These are phyloP conservation scores for Nasturtium officinale DNA, from an alignment of 345 rosid species.

Conservation along the genomic window DNA sequence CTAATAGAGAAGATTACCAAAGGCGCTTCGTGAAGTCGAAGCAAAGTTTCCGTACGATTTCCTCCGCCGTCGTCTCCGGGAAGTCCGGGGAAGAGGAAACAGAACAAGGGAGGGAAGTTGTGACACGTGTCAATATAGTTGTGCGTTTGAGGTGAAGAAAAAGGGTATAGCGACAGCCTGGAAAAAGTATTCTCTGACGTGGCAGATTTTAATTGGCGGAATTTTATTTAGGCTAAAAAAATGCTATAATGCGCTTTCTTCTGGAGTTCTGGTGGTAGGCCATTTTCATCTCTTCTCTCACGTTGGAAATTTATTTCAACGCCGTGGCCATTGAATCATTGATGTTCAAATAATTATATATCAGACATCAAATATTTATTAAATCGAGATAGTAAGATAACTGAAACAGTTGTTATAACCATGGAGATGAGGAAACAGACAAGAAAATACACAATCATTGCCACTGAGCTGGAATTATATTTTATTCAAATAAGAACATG, in stretches of 20 bases:
- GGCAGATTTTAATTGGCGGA: not conserved
- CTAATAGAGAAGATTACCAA: not conserved
- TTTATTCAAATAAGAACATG: not conserved
- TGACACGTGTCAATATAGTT: slow-evolving; percentile 48
- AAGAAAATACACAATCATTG: slow-evolving; percentile 25
- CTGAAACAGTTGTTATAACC: not conserved
- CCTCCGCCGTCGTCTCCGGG: slow-evolving; percentile 46
- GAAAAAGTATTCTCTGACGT: slow-evolving; percentile 24
- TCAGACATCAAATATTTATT: slow-evolving; percentile 7
- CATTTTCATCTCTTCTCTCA: slow-evolving; percentile 21
- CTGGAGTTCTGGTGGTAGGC: slow-evolving; percentile 29
- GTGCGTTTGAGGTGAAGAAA: slow-evolving; percentile 17
- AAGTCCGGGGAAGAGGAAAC: slow-evolving; percentile 26
- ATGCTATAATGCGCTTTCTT: slow-evolving; percentile 21
- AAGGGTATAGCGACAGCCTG: slow-evolving; percentile 38
- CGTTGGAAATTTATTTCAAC: not conserved
- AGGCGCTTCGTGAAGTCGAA: slow-evolving; percentile 33
- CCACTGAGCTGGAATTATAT: not conserved
- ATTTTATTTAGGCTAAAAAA: not conserved
- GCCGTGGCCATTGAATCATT: slow-evolving; percentile 21
- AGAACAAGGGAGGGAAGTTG: not conserved
- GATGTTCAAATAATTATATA: slow-evolving; percentile 19
- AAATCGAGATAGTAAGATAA: slow-evolving; percentile 18
- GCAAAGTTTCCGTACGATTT: slow-evolving; percentile 37
- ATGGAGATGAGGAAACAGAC: slow-evolving; percentile 17